These are phyloP conservation scores for Pleurotus djamor DNA, from an alignment of 768 basidiomycete genomes.

Conservation along the genomic window DNA sequence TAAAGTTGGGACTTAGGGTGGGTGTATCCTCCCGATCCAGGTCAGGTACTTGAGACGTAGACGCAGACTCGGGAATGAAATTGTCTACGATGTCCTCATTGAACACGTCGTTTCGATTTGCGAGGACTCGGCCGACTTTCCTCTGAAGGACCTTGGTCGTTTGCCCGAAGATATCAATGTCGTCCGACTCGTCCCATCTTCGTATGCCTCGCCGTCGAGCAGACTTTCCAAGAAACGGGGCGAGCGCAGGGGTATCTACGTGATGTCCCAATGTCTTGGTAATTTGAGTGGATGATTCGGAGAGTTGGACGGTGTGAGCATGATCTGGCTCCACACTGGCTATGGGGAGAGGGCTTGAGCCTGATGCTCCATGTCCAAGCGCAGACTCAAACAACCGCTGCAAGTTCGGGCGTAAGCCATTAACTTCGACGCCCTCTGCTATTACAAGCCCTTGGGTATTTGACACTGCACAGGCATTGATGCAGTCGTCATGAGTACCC, in stretches of 20 bases:
- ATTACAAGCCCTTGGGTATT: conserved; percentile 17
- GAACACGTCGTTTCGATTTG: conserved; percentile 29
- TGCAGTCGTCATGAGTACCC: conserved; percentile 56
- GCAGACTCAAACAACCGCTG: conserved; percentile 49
- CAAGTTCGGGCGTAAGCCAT: conserved; percentile 43
- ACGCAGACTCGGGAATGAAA: neutral
- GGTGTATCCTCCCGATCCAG: neutral
- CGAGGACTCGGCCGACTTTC: conserved; percentile 11
- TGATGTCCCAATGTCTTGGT: conserved; percentile 46
- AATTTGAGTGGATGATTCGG: conserved; percentile 20
- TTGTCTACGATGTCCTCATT: neutral
- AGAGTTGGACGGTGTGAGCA: conserved; percentile 2
- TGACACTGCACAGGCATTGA: conserved; percentile 43
- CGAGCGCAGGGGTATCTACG: conserved; percentile 47
- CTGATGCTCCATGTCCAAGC: conserved; percentile 24
- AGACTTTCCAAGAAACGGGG: conserved; percentile 44
- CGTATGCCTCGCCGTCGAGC: conserved; percentile 38
- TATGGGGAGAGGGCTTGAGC: neutral
- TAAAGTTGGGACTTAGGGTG: neutral
- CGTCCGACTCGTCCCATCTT: conserved; percentile 32
- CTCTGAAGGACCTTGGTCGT: neutral
- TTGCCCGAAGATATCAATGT: conserved; percentile 33
- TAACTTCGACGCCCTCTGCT: conserved; percentile 40
- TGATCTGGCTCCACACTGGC: conserved; percentile 2
- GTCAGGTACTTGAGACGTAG: neutral